Evolutionary conservation across 2,329 filamentous ascomycete species (phyloP).

Genomic region (Talaromyces sp.): DNA sequence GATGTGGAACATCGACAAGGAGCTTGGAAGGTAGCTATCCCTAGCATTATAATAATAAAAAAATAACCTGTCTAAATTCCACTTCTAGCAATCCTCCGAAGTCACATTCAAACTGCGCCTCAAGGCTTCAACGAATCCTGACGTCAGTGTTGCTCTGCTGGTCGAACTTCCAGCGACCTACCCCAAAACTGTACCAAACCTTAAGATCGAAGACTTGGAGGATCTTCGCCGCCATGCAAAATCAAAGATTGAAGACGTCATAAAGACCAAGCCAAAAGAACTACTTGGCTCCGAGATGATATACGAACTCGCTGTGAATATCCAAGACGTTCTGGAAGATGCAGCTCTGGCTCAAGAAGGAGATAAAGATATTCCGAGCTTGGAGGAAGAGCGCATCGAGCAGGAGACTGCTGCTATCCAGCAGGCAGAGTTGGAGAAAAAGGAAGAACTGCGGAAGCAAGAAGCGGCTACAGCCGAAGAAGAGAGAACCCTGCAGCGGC

Average conservation of each 20-base stretch:
- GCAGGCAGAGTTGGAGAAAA: conserved; percentile 44
- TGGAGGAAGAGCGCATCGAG: conserved; percentile 81
- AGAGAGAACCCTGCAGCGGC: conserved; percentile 33
- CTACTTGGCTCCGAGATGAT: conserved; percentile 62
- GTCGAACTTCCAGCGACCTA: conserved; percentile 87
- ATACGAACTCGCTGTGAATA: conserved; percentile 54
- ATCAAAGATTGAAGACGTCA: conserved; percentile 64
- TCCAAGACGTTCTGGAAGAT: conserved; percentile 73
- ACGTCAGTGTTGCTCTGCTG: conserved; percentile 65
- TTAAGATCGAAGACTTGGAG: conserved; percentile 61
- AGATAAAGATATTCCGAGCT: conserved; percentile 71
- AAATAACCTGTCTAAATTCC: conserved; percentile 1
- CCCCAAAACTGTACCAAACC: conserved; percentile 72
- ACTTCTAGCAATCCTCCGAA: conserved; percentile 64
- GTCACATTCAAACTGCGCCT: conserved; percentile 77
- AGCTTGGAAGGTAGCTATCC: conserved; percentile 73
- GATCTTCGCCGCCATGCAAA: conserved; percentile 65
- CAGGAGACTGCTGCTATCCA: conserved; percentile 68
- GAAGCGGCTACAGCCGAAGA: conserved; percentile 38
- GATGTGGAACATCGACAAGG: conserved; percentile 63
- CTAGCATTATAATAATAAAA: background rate
- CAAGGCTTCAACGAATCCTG: conserved; percentile 66
- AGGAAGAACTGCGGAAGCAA: conserved; percentile 44
- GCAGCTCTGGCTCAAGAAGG: conserved; percentile 72
- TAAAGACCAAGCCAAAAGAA: conserved; percentile 64